Evolutionary conservation across 371 early-diverging fungal genomes (phyloP).

Genomic region (Capillidium heterosporum): DNA sequence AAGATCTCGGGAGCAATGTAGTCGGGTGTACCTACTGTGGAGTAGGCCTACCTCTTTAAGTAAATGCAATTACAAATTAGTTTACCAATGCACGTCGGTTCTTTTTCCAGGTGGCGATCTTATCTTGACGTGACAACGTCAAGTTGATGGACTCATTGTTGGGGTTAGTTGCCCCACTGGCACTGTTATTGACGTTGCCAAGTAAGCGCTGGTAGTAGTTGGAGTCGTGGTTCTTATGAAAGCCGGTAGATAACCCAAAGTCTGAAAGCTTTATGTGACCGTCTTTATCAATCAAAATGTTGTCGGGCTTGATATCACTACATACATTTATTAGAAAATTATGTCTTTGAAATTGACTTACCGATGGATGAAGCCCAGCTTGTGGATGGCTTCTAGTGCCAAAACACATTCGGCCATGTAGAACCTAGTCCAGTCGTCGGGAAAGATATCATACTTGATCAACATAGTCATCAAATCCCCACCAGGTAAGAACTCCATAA

Average conservation of each 20-base stretch:
- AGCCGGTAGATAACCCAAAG: slow-evolving; percentile 96
- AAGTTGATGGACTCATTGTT: slow-evolving; percentile 49
- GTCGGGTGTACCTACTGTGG: slow-evolving; percentile 95
- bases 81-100: slow-evolving; percentile 67
- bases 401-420: slow-evolving; percentile 95
- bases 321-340: neutral
- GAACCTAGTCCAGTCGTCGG: slow-evolving; percentile 91
- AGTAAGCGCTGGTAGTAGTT: slow-evolving; percentile 70
- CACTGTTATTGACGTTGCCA: slow-evolving; percentile 14
- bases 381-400: slow-evolving; percentile 90
- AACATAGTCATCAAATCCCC: slow-evolving; percentile 97
- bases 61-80: neutral
- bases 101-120: slow-evolving; percentile 91
- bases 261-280: slow-evolving; percentile 87
- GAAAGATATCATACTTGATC: slow-evolving; percentile 89
- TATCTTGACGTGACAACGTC: slow-evolving; percentile 58
- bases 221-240: slow-evolving; percentile 94
- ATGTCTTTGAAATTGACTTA: slow-evolving; percentile 13
- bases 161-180: slow-evolving; percentile 15
- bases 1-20: slow-evolving; percentile 97
- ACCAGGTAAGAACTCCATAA: slow-evolving; percentile 97
- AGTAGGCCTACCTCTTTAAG: slow-evolving; percentile 33
- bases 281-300: slow-evolving; percentile 63
- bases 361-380: slow-evolving; percentile 94
- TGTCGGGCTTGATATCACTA: slow-evolving; percentile 79